A percentile compares a stretch with the other conserved stretches of the same genome.
Conservation (phyloP, 768 basidiomycete genomes). For the Lentinula sp. region DNA sequence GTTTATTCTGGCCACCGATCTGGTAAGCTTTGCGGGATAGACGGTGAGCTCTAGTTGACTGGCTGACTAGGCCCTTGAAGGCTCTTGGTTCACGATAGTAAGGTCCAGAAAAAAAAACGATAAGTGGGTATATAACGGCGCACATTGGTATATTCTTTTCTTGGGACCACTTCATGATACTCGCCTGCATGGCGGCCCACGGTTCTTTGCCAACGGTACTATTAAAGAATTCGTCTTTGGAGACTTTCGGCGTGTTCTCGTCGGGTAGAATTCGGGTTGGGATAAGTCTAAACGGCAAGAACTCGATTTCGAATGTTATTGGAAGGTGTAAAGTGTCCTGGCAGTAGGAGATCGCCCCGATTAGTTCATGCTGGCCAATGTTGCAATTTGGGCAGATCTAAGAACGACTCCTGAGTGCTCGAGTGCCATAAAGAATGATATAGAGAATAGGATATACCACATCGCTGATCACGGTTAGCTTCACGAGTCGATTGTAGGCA, state of each 20-base stretch:
- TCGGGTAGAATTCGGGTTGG: conserved; percentile 25
- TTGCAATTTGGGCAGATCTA: conserved; percentile 50
- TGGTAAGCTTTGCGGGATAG: conserved; percentile 63
- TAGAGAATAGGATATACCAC: conserved; percentile 27
- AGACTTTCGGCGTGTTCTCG: conserved; percentile 29
- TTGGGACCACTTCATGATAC: conserved; percentile 44
- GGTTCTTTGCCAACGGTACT: conserved; percentile 49
- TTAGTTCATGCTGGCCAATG: conserved; percentile 45
- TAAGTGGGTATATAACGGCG: conserved; percentile 14
- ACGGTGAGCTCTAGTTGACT: conserved; percentile 68
- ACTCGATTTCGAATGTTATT: conserved; percentile 44
- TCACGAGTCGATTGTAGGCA: conserved; percentile 32
- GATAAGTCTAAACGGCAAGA: conserved; percentile 46
- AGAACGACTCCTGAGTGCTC: background rate
- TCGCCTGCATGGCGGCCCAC: conserved; percentile 31
- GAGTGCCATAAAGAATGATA: conserved; percentile 3
- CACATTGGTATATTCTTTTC: conserved; percentile 57
- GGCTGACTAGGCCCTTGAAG: conserved; percentile 54
- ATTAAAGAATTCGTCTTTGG: conserved; percentile 34
- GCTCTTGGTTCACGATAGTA: conserved; percentile 30
- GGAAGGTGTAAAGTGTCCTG: conserved; percentile 42
- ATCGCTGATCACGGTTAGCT: conserved; percentile 43
- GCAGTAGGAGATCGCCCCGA: conserved; percentile 41
- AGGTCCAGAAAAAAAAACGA: conserved; percentile 4
- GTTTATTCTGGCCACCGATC: conserved; percentile 53